phyloP scores from a whole-genome alignment of 1,139 yeast genomes.

The Yamadazyma oceani region DNA sequence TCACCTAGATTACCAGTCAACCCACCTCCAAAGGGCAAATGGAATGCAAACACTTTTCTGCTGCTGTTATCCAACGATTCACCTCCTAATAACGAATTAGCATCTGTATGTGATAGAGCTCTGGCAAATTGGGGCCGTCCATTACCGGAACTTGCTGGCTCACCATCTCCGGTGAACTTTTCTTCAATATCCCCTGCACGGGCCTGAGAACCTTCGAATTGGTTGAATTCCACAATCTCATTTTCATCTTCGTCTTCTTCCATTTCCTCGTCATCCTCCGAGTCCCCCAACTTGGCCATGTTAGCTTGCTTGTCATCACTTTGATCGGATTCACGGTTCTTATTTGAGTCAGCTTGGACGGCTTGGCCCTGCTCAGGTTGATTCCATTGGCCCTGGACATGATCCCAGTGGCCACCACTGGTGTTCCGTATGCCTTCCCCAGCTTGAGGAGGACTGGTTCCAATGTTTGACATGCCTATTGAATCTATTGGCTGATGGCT shows the following conservation, averaged over 20 bases:
- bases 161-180: too few species aligned
- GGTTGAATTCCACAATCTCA: constrained; percentile 4
- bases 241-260: constrained; percentile 10
- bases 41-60: constrained; percentile 43
- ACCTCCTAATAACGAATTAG: constrained; percentile 44
- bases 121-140: constrained; percentile 4
- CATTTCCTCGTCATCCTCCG: constrained; percentile 1
- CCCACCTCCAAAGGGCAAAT: constrained; percentile 38
- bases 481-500: too few species aligned
- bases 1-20: background rate
- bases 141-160: background rate
- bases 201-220: background rate
- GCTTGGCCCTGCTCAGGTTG: too few species aligned
- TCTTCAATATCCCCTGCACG: background rate
- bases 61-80: constrained; percentile 20
- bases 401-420: too few species aligned
- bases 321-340: too few species aligned
- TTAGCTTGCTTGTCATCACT: too few species aligned
- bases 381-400: too few species aligned
- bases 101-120: constrained; percentile 30
- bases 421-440: too few species aligned
- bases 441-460: too few species aligned
- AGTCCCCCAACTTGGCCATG: too few species aligned
- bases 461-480: too few species aligned
- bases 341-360: too few species aligned